Evolutionary conservation across 2,329 filamentous ascomycete species (phyloP).

Genomic region (Pestalotiopsis fici): DNA sequence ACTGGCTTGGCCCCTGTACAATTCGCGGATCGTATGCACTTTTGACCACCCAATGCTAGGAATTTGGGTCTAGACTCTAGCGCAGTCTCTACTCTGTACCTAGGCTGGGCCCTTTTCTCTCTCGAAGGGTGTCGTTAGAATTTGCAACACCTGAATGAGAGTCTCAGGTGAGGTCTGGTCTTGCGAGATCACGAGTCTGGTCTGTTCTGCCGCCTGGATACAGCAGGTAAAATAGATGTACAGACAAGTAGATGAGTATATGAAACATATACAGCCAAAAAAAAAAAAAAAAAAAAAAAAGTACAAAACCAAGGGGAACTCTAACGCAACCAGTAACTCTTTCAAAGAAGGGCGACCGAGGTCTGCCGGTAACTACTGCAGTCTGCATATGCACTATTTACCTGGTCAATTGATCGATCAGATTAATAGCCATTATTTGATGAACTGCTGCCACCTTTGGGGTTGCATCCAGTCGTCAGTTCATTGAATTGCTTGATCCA

Average conservation of each 20-base stretch:
- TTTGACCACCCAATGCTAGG: neutral
- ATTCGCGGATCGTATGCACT: neutral
- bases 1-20: neutral
- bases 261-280: neutral
- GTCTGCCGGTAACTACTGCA: neutral
- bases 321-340: neutral
- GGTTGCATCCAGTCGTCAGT: conserved; percentile 3
- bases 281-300: neutral
- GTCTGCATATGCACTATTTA: neutral
- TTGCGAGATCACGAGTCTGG: neutral
- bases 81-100: too few relatives aligned
- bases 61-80: neutral
- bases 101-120: neutral
- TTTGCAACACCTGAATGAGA: neutral
- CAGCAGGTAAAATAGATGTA: neutral
- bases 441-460: neutral
- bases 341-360: neutral
- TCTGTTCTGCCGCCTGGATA: neutral
- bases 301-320: neutral
- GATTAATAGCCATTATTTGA: neutral
- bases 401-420: neutral
- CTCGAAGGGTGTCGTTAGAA: neutral
- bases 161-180: neutral
- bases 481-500: conserved; percentile 1
- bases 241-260: neutral